These are phyloP conservation scores for Thymus quinquecostatus DNA, from an alignment of 257 asterid genomes.

Conservation along the genomic window DNA sequence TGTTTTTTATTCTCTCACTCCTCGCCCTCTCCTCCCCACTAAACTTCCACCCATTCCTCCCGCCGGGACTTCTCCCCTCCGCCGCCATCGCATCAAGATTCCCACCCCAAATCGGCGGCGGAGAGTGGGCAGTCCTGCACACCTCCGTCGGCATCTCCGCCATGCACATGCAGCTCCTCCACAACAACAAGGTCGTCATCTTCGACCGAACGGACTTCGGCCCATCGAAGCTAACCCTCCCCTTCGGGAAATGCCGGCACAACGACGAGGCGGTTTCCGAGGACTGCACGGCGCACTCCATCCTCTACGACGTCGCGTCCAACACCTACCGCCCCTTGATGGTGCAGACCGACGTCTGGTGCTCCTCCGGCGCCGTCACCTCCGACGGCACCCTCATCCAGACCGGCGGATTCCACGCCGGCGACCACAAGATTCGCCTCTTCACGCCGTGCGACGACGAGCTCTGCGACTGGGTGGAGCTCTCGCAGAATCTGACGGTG, in stretches of 20 bases:
- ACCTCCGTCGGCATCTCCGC: slow-evolving; percentile 71
- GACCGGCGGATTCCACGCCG: slow-evolving; percentile 74
- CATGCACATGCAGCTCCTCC: slow-evolving; percentile 95
- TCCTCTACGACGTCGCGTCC: slow-evolving; percentile 62
- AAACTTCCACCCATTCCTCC: neutral
- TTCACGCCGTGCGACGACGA: slow-evolving; percentile 59
- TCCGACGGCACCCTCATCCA: slow-evolving; percentile 65
- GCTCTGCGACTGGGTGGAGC: slow-evolving; percentile 76
- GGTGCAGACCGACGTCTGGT: slow-evolving; percentile 87
- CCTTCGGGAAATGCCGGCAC: slow-evolving; percentile 57
- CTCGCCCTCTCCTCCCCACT: slow-evolving; percentile 1
- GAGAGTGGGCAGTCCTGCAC: slow-evolving; percentile 62
- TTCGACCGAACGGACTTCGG: slow-evolving; percentile 91
- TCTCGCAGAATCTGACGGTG: slow-evolving; percentile 44
- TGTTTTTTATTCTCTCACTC: slow-evolving; percentile 29
- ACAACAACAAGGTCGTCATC: slow-evolving; percentile 71
- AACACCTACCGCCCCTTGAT: slow-evolving; percentile 73
- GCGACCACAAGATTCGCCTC: slow-evolving; percentile 59
- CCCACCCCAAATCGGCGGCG: slow-evolving; percentile 39
- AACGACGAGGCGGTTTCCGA: slow-evolving; percentile 45
- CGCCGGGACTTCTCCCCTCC: neutral
- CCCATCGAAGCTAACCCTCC: slow-evolving; percentile 61
- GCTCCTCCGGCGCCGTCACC: slow-evolving; percentile 80
- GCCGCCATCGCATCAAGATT: slow-evolving; percentile 13
- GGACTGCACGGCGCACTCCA: slow-evolving; percentile 85